Evolutionary conservation across 768 basidiomycete species (phyloP).

Genomic region (Amanita polypyramis): DNA sequence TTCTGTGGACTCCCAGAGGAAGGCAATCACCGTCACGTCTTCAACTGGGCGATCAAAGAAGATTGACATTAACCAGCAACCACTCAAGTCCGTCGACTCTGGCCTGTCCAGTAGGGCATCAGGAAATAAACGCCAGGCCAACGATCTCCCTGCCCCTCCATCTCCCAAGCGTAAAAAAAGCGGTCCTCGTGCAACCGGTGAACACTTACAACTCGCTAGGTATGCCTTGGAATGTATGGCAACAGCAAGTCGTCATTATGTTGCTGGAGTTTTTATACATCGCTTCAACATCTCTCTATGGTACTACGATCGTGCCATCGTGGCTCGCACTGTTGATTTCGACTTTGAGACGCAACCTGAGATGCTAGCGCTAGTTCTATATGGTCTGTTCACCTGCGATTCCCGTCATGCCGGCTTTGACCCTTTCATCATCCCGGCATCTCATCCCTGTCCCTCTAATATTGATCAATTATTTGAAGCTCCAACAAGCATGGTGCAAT

Average conservation of each 20-base stretch:
- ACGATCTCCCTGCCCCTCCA: neutral
- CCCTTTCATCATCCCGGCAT: slow-evolving; percentile 8
- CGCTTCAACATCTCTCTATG: slow-evolving; percentile 12
- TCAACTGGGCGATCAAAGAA: too few species aligned
- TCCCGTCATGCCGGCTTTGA: slow-evolving; percentile 11
- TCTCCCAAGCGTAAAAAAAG: neutral
- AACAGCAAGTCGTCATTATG: slow-evolving; percentile 11
- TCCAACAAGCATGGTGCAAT: neutral
- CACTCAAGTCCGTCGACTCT: neutral
- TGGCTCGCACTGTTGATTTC: slow-evolving; percentile 13
- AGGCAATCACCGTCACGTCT: too few species aligned
- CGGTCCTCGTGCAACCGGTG: neutral
- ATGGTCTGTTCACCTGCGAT: slow-evolving; percentile 9
- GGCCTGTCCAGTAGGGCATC: too few species aligned
- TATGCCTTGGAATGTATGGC: slow-evolving; percentile 13
- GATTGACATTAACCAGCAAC: neutral
- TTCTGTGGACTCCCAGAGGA: too few species aligned
- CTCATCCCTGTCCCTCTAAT: slow-evolving; percentile 1
- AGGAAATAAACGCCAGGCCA: neutral
- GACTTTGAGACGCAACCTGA: slow-evolving; percentile 11
- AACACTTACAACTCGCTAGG: slow-evolving; percentile 8
- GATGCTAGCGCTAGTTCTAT: slow-evolving; percentile 15
- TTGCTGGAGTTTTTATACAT: slow-evolving; percentile 15
- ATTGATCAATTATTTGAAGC: neutral
- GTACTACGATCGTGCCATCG: slow-evolving; percentile 19